Percentiles rank a stretch among this genome's conserved stretches.
Conservation (phyloP, 768 basidiomycete genomes). For the Cystoderma amianthinum region DNA sequence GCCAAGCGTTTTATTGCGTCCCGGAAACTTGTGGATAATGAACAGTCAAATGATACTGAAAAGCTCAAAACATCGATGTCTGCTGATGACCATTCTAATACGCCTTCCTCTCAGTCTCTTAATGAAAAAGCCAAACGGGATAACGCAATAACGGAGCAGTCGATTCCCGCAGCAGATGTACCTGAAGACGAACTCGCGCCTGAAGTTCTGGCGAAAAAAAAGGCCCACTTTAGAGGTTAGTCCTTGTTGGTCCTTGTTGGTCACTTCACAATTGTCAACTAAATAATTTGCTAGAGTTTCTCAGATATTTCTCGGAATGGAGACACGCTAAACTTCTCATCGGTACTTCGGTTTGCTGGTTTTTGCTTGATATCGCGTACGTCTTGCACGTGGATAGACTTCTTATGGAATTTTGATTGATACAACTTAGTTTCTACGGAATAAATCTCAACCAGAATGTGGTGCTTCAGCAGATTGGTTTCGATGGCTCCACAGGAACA, state of each 20-base stretch:
- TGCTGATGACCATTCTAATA: constrained; percentile 3
- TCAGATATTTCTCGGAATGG: constrained; percentile 68
- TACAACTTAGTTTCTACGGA: constrained; percentile 56
- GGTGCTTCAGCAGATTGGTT: constrained; percentile 71
- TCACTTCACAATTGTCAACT: not conserved
- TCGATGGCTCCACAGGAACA: constrained; percentile 46
- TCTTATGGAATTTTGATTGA: not conserved
- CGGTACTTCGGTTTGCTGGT: constrained; percentile 67
- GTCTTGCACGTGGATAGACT: constrained; percentile 5
- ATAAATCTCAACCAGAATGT: constrained; percentile 70
- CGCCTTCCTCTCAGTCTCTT: not conserved
- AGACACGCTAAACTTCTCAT: constrained; percentile 59
- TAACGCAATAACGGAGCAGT: not conserved
- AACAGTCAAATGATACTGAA: constrained; percentile 20
- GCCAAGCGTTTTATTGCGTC: constrained; percentile 48
- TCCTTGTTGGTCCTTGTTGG: not conserved
- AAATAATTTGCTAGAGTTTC: constrained; percentile 42
- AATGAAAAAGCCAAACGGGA: not conserved
- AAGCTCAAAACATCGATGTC: constrained; percentile 15
- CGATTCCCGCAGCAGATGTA: too few species aligned
- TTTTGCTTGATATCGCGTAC: constrained; percentile 68
- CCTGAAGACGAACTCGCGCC: constrained; percentile 9
- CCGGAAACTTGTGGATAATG: constrained; percentile 25
- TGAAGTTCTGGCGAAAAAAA: constrained; percentile 25
- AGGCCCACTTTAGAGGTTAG: constrained; percentile 46